Percentiles rank a stretch among this genome's conserved stretches.
phyloP scores from a whole-genome alignment of 257 asterid species.

The Euphrasia confusa region DNA sequence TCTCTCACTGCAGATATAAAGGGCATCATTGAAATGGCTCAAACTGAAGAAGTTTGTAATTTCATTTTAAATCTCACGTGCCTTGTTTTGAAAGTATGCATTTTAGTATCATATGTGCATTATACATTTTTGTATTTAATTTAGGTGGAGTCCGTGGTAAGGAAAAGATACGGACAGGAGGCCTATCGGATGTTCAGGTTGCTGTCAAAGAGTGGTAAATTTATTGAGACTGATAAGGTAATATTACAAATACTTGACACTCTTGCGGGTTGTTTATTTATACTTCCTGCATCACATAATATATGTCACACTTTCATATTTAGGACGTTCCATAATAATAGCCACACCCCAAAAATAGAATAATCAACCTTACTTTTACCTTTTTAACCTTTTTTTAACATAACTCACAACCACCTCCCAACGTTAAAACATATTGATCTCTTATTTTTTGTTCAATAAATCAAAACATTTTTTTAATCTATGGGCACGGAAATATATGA shows the following conservation, averaged over 20 bases:
- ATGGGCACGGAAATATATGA: too few relatives aligned
- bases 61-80: constrained; percentile 16
- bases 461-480: too few relatives aligned
- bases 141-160: constrained; percentile 82
- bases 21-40: constrained; percentile 63
- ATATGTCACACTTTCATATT: too few relatives aligned
- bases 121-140: constrained; percentile 18
- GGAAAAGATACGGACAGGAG: constrained; percentile 76
- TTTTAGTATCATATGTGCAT: constrained; percentile 17
- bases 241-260: neutral
- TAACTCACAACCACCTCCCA: too few relatives aligned
- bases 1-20: constrained; percentile 61
- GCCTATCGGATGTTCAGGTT: constrained; percentile 84
- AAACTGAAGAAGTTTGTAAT: constrained; percentile 66
- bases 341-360: too few relatives aligned
- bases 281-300: too few relatives aligned
- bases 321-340: too few relatives aligned
- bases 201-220: constrained; percentile 45
- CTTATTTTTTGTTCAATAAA: too few relatives aligned
- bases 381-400: too few relatives aligned
- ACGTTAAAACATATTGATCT: too few relatives aligned
- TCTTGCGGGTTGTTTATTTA: neutral
- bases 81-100: constrained; percentile 8
- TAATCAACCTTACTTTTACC: too few relatives aligned
- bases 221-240: constrained; percentile 76